These are phyloP conservation scores for Lyophyllum atratum DNA, from an alignment of 768 basidiomycete species.

Conservation along the genomic window DNA sequence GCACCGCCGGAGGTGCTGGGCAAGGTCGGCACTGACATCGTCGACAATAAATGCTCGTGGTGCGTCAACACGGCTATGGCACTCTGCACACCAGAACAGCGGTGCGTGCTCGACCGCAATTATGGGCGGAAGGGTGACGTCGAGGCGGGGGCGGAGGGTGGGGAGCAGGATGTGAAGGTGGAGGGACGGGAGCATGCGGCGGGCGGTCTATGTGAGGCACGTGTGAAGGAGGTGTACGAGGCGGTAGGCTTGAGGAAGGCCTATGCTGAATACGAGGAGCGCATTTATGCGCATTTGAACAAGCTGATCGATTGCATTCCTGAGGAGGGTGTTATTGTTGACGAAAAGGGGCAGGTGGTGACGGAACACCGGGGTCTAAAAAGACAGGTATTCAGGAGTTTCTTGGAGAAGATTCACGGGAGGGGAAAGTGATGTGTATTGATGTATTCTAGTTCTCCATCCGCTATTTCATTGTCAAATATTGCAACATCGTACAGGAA, in stretches of 20 bases:
- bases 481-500: no score
- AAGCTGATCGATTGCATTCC: conserved; percentile 71
- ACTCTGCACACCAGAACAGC: conserved; percentile 53
- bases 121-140: conserved; percentile 43
- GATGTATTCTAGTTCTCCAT: background rate
- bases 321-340: conserved; percentile 40
- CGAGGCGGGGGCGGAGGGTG: conserved; percentile 15
- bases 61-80: conserved; percentile 84
- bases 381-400: conserved; percentile 76
- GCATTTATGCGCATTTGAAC: conserved; percentile 63
- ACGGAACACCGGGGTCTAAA: conserved; percentile 36
- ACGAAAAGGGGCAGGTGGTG: conserved; percentile 27
- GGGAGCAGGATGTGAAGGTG: conserved; percentile 8
- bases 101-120: conserved; percentile 52
- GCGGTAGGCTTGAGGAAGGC: conserved; percentile 61
- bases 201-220: conserved; percentile 47
- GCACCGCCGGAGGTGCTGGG: conserved; percentile 89
- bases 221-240: conserved; percentile 66
- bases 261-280: conserved; percentile 80
- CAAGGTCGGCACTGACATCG: conserved; percentile 95
- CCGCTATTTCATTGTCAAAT: background rate
- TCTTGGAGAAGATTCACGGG: conserved; percentile 85
- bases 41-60: conserved; percentile 99
- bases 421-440: conserved; percentile 45
- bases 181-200: conserved; percentile 33